These are phyloP conservation scores for Euphrasia arctica DNA, from an alignment of 305 asterid genomes.

Conservation along the genomic window DNA sequence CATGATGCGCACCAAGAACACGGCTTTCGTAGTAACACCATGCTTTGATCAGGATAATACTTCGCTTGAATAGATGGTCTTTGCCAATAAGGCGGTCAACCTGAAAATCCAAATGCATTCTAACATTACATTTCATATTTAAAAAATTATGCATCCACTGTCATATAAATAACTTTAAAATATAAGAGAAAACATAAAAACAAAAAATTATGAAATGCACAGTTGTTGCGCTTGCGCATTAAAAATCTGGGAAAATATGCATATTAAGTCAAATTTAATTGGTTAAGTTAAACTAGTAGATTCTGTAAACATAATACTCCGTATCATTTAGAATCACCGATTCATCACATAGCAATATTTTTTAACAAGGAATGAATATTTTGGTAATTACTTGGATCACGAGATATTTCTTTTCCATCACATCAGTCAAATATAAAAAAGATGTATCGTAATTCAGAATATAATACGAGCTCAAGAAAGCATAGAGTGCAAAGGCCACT, in stretches of 20 bases:
- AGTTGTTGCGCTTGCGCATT: too few relatives aligned
- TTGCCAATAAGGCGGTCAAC: conserved; percentile 72
- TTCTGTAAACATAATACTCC: too few relatives aligned
- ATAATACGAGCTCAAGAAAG: conserved; percentile 86
- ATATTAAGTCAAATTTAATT: neutral
- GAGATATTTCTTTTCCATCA: neutral
- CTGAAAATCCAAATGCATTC: conserved; percentile 40
- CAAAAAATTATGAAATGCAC: neutral
- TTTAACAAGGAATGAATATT: too few relatives aligned
- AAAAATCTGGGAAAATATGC: too few relatives aligned
- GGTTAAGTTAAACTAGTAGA: too few relatives aligned
- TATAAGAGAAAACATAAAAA: neutral
- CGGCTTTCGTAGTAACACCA: conserved; percentile 15
- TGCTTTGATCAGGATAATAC: conserved; percentile 34
- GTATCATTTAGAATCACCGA: too few relatives aligned
- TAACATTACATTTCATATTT: neutral
- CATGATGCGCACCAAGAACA: conserved; percentile 80
- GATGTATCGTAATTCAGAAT: neutral
- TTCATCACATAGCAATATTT: neutral
- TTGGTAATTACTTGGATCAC: too few relatives aligned
- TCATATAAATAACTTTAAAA: too few relatives aligned
- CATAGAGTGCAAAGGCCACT: conserved; percentile 91
- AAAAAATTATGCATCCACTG: too few relatives aligned
- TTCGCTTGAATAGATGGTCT: conserved; percentile 76
- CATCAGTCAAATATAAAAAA: neutral